These are phyloP conservation scores for Corrigiola litoralis DNA, from an alignment of 179 eudicot species.

Conservation along the genomic window DNA sequence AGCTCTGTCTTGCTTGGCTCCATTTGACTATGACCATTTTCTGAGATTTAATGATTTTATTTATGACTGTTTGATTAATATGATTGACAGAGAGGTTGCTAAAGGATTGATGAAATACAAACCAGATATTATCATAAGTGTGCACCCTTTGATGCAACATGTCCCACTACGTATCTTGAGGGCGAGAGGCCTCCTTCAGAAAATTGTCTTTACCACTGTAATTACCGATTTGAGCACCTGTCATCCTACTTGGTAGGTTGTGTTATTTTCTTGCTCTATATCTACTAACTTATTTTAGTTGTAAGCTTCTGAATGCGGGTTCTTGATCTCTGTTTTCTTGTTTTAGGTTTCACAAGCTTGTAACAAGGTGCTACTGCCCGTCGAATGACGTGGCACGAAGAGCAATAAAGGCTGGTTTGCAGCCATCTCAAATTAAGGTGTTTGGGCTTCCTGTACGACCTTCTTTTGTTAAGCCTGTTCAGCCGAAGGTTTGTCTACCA, in stretches of 20 bases:
- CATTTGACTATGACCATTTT: background rate
- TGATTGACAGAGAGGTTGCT: conserved; percentile 79
- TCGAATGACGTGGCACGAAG: conserved; percentile 87
- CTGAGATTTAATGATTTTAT: background rate
- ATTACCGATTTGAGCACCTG: conserved; percentile 92
- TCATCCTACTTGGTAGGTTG: conserved; percentile 86
- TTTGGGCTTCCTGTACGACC: conserved; percentile 98
- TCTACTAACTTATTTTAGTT: background rate
- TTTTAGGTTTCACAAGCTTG: conserved; percentile 95
- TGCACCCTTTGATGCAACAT: conserved; percentile 98
- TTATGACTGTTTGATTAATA: conserved; percentile 4
- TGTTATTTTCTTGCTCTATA: background rate
- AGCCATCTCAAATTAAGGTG: conserved; percentile 81
- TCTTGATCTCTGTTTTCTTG: background rate
- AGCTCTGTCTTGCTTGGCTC: too few relatives aligned
- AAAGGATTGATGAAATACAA: conserved; percentile 92
- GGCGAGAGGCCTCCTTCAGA: conserved; percentile 75
- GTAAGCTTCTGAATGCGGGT: background rate
- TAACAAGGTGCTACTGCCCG: conserved; percentile 95
- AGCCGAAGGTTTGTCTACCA: conserved; percentile 57
- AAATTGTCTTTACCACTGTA: conserved; percentile 91
- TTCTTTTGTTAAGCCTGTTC: conserved; percentile 82
- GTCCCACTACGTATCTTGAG: conserved; percentile 92
- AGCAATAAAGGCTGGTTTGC: conserved; percentile 79
- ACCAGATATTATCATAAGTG: conserved; percentile 94